Conservation (phyloP, 1,284 basidiomycete genomes). For the Papiliotrema terrestris region DNA sequence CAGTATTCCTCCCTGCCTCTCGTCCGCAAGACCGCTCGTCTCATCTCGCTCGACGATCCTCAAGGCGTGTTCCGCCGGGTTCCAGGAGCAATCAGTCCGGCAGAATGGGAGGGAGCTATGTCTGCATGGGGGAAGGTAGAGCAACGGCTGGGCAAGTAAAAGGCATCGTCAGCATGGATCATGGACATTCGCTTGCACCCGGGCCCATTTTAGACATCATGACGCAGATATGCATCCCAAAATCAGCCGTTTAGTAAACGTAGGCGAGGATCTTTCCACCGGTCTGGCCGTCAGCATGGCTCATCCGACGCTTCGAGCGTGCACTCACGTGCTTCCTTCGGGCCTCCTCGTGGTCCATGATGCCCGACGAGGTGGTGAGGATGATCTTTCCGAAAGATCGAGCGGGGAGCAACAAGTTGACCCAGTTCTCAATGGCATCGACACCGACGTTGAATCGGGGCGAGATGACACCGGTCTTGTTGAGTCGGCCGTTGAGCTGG, state of each 20-base stretch:
- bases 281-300: constrained; percentile 15
- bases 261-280: constrained; percentile 55
- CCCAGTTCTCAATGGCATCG: constrained; percentile 64
- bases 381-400: constrained; percentile 97
- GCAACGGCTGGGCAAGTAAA: constrained; percentile 5
- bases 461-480: constrained; percentile 98
- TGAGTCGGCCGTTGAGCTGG: constrained; percentile 96
- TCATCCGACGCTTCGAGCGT: not conserved
- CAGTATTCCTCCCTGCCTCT: constrained; percentile 2
- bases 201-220: not conserved
- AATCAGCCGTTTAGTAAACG: constrained; percentile 46
- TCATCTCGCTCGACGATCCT: not conserved
- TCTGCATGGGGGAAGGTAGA: constrained; percentile 7
- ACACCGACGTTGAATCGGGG: constrained; percentile 97
- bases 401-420: constrained; percentile 87
- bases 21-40: constrained; percentile 2
- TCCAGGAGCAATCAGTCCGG: not conserved
- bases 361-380: constrained; percentile 92
- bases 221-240: constrained; percentile 13
- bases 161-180: no score
- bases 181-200: not conserved
- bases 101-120: constrained; percentile 8
- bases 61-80: not conserved
- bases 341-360: constrained; percentile 99
- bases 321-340: constrained; percentile 81